These are phyloP conservation scores for Flammula alnicola DNA, from an alignment of 1,284 basidiomycete species.

Conservation along the genomic window DNA sequence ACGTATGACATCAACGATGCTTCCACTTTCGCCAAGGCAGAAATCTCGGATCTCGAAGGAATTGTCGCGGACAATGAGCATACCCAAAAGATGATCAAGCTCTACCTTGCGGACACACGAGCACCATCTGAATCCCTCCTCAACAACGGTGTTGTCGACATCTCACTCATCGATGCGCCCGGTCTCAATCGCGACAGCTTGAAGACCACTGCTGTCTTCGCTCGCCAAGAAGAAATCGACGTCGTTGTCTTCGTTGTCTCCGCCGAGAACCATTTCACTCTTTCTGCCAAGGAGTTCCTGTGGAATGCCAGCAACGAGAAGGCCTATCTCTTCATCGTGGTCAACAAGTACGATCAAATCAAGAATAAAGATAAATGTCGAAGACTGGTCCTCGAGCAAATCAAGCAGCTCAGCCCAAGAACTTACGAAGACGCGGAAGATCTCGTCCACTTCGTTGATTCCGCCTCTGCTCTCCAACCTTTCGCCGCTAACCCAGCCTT, in stretches of 20 bases:
- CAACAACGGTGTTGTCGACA: conserved; percentile 96
- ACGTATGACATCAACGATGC: conserved; percentile 78
- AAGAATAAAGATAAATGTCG: conserved; percentile 95
- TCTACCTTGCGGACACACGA: conserved; percentile 82
- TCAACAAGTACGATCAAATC: conserved; percentile 98
- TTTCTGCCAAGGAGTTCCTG: conserved; percentile 95
- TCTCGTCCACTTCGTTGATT: conserved; percentile 98
- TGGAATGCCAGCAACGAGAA: conserved; percentile 95
- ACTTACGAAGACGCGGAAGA: conserved; percentile 93
- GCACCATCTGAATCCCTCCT: conserved; percentile 82
- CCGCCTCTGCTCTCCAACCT: conserved; percentile 68
- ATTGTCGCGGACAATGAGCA: conserved; percentile 84
- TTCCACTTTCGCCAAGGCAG: conserved; percentile 75
- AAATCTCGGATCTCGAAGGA: conserved; percentile 76
- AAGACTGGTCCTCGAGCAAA: conserved; percentile 90
- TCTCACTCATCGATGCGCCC: conserved; percentile 98
- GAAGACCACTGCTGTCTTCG: conserved; percentile 95
- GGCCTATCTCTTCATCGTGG: conserved; percentile 97
- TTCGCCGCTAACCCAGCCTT: conserved; percentile 76
- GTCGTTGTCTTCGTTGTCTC: conserved; percentile 98
- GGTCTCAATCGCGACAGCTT: conserved; percentile 96
- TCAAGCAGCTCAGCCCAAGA: conserved; percentile 88
- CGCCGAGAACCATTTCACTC: conserved; percentile 98
- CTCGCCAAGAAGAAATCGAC: conserved; percentile 98
- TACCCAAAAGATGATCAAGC: conserved; percentile 75